Evolutionary conservation across 257 asterid genomes (phyloP), one percentile per base, ranked within the genome.

Genomic region (Linaria vulgaris): DNA sequence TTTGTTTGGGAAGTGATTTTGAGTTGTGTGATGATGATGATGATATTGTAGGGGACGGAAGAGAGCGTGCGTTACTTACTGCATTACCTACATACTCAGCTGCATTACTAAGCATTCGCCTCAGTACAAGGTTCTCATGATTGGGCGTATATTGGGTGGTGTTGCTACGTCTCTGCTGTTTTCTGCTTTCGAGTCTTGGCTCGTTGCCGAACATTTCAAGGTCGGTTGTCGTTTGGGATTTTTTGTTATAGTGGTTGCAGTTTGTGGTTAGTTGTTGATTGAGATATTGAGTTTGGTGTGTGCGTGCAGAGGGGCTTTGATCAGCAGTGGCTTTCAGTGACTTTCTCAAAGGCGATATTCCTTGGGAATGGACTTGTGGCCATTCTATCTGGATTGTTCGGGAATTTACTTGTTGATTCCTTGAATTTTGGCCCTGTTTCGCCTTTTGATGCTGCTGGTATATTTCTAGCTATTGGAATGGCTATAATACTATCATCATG

Each of bases 361-460:
- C 90, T 91, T 20, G 98, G 98, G 38, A 91, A 91, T 75, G 98
- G 98, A 61, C 95, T 91, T 68, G 87, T 91, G 74, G 98, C 98
- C 19, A 91, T 91, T 74, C 23, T 91, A 49, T 15, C 98, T 74
- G 98, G 98, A 46, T 76, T 91, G 72, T 88, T 91, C 45, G 98
- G 98, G 48, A 91, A 91, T 79, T 56, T 83, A 25, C 83, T 91
- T 24, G 98, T 91, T 73, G 98, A 88, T 74, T 47, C 95, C 64
- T 61, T 91, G 53, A 82, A 75, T 69, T 87, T 91, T 52, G 98
- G 98, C 22, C 96, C 98, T 25, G 98, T 91, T 44, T 83, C 98
- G 14, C 98, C 98, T 56, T 91, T 91, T 63, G 98, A 91, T 76
- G 96, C 98, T 43, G 96, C 98, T 41, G 83, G 85, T n/a, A 58